Percentiles rank a stretch among this genome's conserved stretches.
Evolutionary conservation across 441 rosid species (phyloP).

Genomic region (Euphorbia corollata): DNA sequence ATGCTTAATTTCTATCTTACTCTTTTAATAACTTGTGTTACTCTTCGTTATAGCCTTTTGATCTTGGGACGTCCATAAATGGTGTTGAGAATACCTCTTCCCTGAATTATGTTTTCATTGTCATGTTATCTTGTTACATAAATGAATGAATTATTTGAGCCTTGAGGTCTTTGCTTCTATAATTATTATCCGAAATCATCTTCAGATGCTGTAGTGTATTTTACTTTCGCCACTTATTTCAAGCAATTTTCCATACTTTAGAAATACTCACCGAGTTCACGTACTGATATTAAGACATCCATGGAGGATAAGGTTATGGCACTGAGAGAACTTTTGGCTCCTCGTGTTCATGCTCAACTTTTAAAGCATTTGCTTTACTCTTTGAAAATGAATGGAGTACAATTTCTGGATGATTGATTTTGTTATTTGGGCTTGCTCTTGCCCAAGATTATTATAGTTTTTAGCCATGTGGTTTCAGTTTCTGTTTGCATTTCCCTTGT

Average conservation of each 20-base stretch:
- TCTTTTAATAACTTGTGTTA: background rate
- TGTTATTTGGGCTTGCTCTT: background rate
- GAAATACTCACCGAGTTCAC: background rate
- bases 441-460: background rate
- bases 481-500: background rate
- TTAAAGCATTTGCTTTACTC: background rate
- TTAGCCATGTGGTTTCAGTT: background rate
- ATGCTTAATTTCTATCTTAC: background rate
- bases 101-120: background rate
- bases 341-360: background rate
- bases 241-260: background rate
- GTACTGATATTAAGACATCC: background rate
- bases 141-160: background rate
- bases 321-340: background rate
- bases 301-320: background rate
- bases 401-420: background rate
- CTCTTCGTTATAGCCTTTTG: background rate
- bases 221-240: background rate
- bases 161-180: background rate
- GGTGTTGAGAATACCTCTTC: background rate
- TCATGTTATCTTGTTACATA: background rate
- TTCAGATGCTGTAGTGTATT: background rate
- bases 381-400: background rate
- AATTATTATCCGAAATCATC: background rate
- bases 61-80: conserved; percentile 4